A percentile compares a stretch with the other conserved stretches of the same genome.
Conservation (phyloP, 495 filamentous ascomycete species). For the Aspergillus sclerotiicarbonarius region DNA sequence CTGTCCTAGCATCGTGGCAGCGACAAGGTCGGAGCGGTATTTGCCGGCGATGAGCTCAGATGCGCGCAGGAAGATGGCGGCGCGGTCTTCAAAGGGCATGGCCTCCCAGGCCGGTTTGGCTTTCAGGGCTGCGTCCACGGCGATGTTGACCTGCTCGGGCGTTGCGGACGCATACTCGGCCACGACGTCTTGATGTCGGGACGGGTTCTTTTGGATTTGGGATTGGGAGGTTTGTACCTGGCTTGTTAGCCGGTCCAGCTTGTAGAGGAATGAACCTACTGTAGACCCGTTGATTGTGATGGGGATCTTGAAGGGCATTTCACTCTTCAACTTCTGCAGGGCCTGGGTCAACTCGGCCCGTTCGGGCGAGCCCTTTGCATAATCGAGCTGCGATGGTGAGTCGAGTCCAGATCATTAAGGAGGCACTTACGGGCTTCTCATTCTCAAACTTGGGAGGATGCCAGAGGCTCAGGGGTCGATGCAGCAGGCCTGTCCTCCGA, state of each 20-base stretch:
- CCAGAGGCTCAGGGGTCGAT: slow-evolving; percentile 12
- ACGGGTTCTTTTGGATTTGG: slow-evolving; percentile 53
- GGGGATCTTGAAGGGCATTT: slow-evolving; percentile 29
- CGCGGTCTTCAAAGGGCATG: slow-evolving; percentile 80
- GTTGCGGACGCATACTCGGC: slow-evolving; percentile 69
- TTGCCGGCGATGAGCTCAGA: slow-evolving; percentile 82
- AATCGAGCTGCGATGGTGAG: slow-evolving; percentile 20
- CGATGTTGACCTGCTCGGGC: slow-evolving; percentile 62
- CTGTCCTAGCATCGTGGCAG: slow-evolving; percentile 89
- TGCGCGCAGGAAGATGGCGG: slow-evolving; percentile 87
- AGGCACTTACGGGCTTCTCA: slow-evolving; percentile 25
- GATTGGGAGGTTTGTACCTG: slow-evolving; percentile 23
- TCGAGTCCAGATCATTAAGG: too few species aligned
- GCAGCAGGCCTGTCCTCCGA: background rate
- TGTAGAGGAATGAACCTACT: slow-evolving; percentile 10
- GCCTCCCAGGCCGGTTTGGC: slow-evolving; percentile 81
- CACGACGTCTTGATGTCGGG: slow-evolving; percentile 66
- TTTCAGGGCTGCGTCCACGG: slow-evolving; percentile 75
- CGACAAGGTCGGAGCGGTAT: slow-evolving; percentile 88
- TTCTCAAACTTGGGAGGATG: slow-evolving; percentile 34
- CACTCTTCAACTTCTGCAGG: slow-evolving; percentile 25
- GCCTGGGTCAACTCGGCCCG: slow-evolving; percentile 26
- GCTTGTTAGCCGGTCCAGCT: background rate
- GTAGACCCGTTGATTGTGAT: slow-evolving; percentile 28
- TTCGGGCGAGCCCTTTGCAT: slow-evolving; percentile 30